Evolutionary conservation across 1,284 basidiomycete genomes (phyloP).

Genomic region (Rhodotorula mucilaginosa): DNA sequence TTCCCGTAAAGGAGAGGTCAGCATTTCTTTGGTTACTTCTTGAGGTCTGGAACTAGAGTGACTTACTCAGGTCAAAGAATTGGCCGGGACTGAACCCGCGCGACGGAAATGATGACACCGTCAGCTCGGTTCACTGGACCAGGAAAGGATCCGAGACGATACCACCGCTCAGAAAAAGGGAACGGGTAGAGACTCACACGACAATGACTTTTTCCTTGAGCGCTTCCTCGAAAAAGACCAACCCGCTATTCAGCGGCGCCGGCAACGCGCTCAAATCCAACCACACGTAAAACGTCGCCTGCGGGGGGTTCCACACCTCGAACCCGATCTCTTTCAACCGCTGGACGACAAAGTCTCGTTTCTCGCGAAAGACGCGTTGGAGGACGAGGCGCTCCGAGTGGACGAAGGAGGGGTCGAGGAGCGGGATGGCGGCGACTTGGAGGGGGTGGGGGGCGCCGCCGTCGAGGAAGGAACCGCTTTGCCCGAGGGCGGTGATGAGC

Average conservation of each 20-base stretch:
- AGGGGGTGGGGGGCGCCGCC: conserved; percentile 50
- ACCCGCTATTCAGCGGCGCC: conserved; percentile 75
- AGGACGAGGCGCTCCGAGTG: conserved; percentile 64
- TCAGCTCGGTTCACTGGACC: too few species aligned
- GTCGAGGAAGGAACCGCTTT: conserved; percentile 60
- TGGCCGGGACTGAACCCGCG: conserved; percentile 13
- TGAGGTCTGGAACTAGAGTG: neutral
- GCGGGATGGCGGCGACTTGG: conserved; percentile 77
- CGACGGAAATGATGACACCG: neutral
- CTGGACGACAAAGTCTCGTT: conserved; percentile 81
- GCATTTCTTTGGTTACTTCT: neutral
- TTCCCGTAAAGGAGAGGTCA: neutral
- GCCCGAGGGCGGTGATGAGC: conserved; percentile 77
- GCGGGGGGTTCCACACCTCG: conserved; percentile 58
- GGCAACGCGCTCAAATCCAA: conserved; percentile 75
- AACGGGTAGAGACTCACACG: conserved; percentile 58
- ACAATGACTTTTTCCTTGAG: conserved; percentile 87
- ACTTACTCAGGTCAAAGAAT: conserved; percentile 67
- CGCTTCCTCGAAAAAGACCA: conserved; percentile 92
- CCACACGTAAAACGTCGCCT: conserved; percentile 61
- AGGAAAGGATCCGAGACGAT: too few species aligned
- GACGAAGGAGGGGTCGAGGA: conserved; percentile 72
- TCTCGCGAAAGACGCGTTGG: conserved; percentile 71
- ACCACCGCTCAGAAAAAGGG: too few species aligned
- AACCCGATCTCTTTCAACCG: conserved; percentile 76